Conservation (phyloP, 2,329 filamentous ascomycete genomes). For the Claviceps capensis region DNA sequence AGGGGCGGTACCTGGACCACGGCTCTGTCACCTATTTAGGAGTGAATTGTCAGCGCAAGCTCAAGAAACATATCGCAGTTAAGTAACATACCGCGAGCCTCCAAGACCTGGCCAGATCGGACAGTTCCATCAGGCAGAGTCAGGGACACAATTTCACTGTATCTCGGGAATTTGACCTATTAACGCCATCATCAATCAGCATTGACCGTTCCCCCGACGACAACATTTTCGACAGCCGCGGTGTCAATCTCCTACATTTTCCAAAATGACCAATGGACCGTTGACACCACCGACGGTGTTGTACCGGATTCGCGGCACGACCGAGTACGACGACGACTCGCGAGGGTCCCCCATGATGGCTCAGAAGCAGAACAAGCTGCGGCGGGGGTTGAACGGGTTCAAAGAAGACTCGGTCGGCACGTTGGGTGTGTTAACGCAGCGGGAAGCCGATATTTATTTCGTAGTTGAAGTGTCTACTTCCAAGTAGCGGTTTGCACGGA, state of each 20-base stretch:
- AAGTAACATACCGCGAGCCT: slow-evolving; percentile 67
- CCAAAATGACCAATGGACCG: slow-evolving; percentile 91
- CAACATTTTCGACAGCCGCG: not conserved
- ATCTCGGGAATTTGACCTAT: slow-evolving; percentile 92
- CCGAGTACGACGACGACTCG: slow-evolving; percentile 45
- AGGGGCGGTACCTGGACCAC: slow-evolving; percentile 67
- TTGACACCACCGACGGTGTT: slow-evolving; percentile 98
- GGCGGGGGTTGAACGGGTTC: slow-evolving; percentile 1
- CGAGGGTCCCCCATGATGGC: slow-evolving; percentile 40
- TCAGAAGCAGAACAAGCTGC: slow-evolving; percentile 2
- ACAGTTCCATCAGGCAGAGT: slow-evolving; percentile 91
- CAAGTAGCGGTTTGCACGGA: not conserved
- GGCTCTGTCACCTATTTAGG: slow-evolving; percentile 62
- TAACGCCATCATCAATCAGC: slow-evolving; percentile 13
- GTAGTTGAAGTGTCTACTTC: not conserved
- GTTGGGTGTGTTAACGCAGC: not conserved
- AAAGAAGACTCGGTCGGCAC: not conserved
- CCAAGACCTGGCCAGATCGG: slow-evolving; percentile 88
- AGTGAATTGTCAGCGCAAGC: slow-evolving; percentile 1
- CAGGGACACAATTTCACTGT: slow-evolving; percentile 94
- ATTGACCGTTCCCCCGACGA: not conserved
- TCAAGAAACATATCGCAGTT: not conserved
- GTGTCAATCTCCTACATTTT: slow-evolving; percentile 52
- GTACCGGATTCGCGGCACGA: slow-evolving; percentile 62
- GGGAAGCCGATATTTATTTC: not conserved